Conservation (phyloP, 305 asterid genomes). For the Salvia sclarea region DNA sequence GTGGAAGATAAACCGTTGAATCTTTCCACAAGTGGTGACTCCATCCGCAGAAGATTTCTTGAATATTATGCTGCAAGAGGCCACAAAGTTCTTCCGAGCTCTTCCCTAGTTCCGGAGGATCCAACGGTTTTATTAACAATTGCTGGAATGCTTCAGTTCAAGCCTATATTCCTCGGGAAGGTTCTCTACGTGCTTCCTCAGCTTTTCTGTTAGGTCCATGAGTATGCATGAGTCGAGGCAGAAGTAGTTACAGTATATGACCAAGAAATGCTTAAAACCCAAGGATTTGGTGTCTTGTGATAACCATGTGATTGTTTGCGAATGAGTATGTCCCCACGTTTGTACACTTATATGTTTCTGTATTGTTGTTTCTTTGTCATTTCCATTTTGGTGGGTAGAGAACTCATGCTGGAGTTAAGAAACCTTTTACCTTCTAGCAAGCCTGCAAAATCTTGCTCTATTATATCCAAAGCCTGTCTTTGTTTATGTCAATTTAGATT, state of each 20-base stretch:
- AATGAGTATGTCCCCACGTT: background rate
- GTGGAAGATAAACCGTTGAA: conserved; percentile 48
- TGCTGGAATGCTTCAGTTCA: conserved; percentile 99
- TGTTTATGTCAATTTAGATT: background rate
- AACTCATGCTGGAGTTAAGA: too few relatives aligned
- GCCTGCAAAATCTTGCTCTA: background rate
- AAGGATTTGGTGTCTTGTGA: background rate
- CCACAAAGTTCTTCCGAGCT: conserved; percentile 86
- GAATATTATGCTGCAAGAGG: conserved; percentile 81
- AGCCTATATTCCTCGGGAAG: conserved; percentile 97
- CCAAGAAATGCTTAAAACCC: background rate
- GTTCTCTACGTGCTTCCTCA: conserved; percentile 40
- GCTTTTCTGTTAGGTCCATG: conserved; percentile 32
- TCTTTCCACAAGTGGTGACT: conserved; percentile 63
- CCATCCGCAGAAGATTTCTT: conserved; percentile 81
- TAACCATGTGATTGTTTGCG: background rate
- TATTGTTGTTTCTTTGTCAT: background rate
- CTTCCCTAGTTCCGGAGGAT: conserved; percentile 98
- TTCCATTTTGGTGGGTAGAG: too few relatives aligned
- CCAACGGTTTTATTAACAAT: conserved; percentile 93
- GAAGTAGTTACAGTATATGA: background rate
- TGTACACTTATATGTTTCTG: background rate
- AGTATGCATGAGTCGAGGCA: conserved; percentile 20
- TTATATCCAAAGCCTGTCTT: background rate
- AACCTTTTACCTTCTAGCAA: background rate